A percentile compares a stretch with the other conserved stretches of the same genome.
phyloP scores from a whole-genome alignment of 805 yeast genomes.

The Ogataea angusta region DNA sequence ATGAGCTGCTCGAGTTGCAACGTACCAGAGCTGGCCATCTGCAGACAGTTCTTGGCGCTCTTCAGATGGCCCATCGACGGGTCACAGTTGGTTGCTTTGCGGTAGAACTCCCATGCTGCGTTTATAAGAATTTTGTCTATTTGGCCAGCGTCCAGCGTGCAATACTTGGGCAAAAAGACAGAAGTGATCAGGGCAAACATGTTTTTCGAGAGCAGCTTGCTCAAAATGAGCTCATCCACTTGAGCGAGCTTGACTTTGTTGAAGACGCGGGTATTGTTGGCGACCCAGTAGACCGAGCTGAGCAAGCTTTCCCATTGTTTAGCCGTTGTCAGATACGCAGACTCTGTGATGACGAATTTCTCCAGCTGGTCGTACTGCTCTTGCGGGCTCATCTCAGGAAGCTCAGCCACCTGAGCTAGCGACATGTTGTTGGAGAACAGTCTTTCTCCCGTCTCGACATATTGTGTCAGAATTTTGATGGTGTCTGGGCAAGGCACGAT shows the following conservation, averaged over 20 bases:
- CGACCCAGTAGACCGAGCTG: slow-evolving; percentile 29
- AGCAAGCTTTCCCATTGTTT: slow-evolving; percentile 27
- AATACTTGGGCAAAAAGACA: slow-evolving; percentile 19
- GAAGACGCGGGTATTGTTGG: slow-evolving; percentile 26
- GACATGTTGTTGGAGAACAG: slow-evolving; percentile 27
- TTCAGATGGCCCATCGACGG: slow-evolving; percentile 27
- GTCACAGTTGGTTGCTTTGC: slow-evolving; percentile 30
- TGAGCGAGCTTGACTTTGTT: slow-evolving; percentile 20
- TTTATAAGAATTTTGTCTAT: slow-evolving; percentile 12
- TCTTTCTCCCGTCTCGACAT: slow-evolving; percentile 30
- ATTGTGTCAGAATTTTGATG: slow-evolving; percentile 15
- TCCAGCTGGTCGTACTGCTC: slow-evolving; percentile 26
- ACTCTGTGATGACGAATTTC: slow-evolving; percentile 28
- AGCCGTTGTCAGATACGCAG: slow-evolving; percentile 13
- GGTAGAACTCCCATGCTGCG: slow-evolving; percentile 29
- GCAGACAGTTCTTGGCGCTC: slow-evolving; percentile 20
- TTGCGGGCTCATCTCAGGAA: slow-evolving; percentile 16
- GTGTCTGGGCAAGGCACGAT: slow-evolving; percentile 17
- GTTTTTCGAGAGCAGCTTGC: slow-evolving; percentile 22
- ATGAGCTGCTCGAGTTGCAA: slow-evolving; percentile 18
- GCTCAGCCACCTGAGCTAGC: slow-evolving; percentile 21
- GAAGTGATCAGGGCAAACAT: slow-evolving; percentile 18
- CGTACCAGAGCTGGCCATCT: slow-evolving; percentile 8
- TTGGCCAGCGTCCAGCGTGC: slow-evolving; percentile 14
- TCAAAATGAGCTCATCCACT: slow-evolving; percentile 23